Evolutionary conservation across 495 filamentous ascomycete species (phyloP), one percentile per base, ranked within the genome.

Genomic region (Penicillium angulare): DNA sequence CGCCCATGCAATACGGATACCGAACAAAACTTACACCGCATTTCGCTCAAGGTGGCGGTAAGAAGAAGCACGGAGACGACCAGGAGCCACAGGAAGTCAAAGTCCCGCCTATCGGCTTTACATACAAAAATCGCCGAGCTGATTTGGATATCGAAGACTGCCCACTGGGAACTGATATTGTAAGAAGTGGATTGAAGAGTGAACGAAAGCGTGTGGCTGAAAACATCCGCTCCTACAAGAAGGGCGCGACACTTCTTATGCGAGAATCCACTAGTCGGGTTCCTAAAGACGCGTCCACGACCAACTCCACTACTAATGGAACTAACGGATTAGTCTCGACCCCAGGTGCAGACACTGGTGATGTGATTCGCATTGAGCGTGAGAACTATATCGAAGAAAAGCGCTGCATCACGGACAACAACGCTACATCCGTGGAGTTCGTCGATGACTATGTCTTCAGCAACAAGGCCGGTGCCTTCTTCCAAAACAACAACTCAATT

Each of bases 401-500:
- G 64, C 84, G 81, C 15, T 97, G 85, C 75, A 79, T 96, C 47
- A 96, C 89, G 4, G 85, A 96, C 71, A 76, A 80, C 63, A 97
- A 92, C 54, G 88, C 80, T 46, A 86, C 69, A 21, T 82, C 85
- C 3, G 87, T 86, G 33, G 93, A 98, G 65, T 96, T 95, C 66
- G 76, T 98, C 47, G 89, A 89, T 60, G 65, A 85, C 66, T 95
- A 86, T 73, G 69, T 84, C 64, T 95, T 98, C 77, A 81, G 79
- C 63, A 97, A 92, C 77, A 88, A 86, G 24, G 93, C 93, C 16
- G 90, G 90, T 32, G 76, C 87, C 35, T 98, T 98, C 80, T 98
- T 98, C 82, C 93, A 98, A 63, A 98, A 98, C 75, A 98, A 98
- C 79, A 98, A 98, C 74, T 95, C 90, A 40, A 97, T 98, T 71